Evolutionary conservation across 495 filamentous ascomycete genomes (phyloP).

Genomic region (Hyaloscypha bicolor): DNA sequence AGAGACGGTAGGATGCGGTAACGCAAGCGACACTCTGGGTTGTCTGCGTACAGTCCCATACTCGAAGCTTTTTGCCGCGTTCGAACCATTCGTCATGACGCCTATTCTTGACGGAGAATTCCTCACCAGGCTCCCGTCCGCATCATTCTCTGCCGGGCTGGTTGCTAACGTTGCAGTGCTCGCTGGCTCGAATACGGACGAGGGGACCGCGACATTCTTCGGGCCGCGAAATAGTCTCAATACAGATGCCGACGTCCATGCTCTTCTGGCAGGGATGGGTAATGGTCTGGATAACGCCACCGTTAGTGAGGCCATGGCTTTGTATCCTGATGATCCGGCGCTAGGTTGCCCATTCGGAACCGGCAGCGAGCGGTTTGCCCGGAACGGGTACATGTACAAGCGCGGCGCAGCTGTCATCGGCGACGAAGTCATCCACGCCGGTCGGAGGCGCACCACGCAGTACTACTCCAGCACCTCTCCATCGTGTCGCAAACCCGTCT

Average conservation of each 20-base stretch:
- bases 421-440: slow-evolving; percentile 29
- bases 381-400: slow-evolving; percentile 34
- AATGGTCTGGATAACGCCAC: slow-evolving; percentile 12
- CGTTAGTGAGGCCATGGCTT: slow-evolving; percentile 37
- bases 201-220: slow-evolving; percentile 10
- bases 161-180: slow-evolving; percentile 10
- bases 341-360: slow-evolving; percentile 43
- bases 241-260: slow-evolving; percentile 1
- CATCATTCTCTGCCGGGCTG: not conserved
- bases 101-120: slow-evolving; percentile 9
- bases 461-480: slow-evolving; percentile 2
- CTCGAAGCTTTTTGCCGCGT: slow-evolving; percentile 57
- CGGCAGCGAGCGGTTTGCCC: slow-evolving; percentile 38
- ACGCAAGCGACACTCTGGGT: slow-evolving; percentile 40
- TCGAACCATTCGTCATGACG: slow-evolving; percentile 6
- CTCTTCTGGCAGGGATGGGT: slow-evolving; percentile 2
- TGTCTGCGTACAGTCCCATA: slow-evolving; percentile 65
- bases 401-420: slow-evolving; percentile 32
- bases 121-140: not conserved
- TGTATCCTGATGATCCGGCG: slow-evolving; percentile 49
- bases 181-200: slow-evolving; percentile 7
- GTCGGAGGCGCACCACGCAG: slow-evolving; percentile 22
- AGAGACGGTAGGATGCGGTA: slow-evolving; percentile 1
- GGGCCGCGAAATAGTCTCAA: slow-evolving; percentile 10
- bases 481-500: slow-evolving; percentile 16